Conservation (phyloP, 441 rosid species). For the Syzygium syzygioides region DNA sequence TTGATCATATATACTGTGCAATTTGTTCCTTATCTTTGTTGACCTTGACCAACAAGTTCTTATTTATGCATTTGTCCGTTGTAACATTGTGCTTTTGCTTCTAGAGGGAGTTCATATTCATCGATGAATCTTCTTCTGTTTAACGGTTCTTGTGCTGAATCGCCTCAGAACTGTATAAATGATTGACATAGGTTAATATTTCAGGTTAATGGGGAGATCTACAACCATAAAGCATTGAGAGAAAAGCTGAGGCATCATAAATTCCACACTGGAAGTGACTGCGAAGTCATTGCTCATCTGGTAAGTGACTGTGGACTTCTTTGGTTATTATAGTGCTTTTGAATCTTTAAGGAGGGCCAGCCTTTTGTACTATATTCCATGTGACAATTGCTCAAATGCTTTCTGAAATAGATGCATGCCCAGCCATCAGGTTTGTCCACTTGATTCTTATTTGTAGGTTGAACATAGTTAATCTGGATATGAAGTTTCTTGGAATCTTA, state of each 20-base stretch:
- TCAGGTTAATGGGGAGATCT: constrained; percentile 97
- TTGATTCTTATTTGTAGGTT: not conserved
- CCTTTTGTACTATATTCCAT: not conserved
- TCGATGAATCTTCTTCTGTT: not conserved
- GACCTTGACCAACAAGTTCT: not conserved
- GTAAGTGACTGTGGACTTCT: constrained; percentile 37
- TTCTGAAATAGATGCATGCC: not conserved
- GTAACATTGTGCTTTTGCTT: not conserved
- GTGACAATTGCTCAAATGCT: not conserved
- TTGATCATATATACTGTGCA: not conserved
- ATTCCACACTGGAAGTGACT: constrained; percentile 94
- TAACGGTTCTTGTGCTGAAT: not conserved
- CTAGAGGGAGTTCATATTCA: not conserved
- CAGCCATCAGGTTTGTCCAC: not conserved
- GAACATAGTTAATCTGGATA: not conserved
- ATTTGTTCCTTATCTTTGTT: not conserved
- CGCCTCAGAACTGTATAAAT: not conserved
- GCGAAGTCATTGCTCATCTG: constrained; percentile 98
- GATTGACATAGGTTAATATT: not conserved
- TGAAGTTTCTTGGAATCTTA: not conserved
- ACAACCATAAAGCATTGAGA: constrained; percentile 71
- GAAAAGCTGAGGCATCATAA: constrained; percentile 58
- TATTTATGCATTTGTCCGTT: not conserved
- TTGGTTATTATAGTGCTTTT: not conserved
- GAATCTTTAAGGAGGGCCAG: not conserved